Conservation (phyloP, 2,329 filamentous ascomycete genomes). For the Dothiorella sarmentorum region DNA sequence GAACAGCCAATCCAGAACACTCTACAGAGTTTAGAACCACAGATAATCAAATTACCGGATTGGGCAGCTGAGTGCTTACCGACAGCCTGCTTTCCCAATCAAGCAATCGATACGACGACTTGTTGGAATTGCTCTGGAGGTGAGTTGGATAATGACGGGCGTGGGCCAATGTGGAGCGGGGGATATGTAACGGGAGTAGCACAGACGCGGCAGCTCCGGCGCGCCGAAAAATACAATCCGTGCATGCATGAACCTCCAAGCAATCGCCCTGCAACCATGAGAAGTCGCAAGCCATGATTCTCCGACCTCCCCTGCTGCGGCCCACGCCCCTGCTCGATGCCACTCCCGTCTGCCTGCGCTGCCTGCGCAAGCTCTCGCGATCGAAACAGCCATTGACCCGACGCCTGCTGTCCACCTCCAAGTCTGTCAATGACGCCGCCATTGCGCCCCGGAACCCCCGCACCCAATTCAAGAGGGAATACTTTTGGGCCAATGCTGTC, state of each 20-base stretch:
- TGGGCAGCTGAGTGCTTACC: neutral
- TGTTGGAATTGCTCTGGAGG: neutral
- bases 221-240: constrained; percentile 1
- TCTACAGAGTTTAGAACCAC: no score
- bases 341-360: constrained; percentile 32
- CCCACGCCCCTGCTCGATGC: constrained; percentile 30
- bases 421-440: constrained; percentile 28
- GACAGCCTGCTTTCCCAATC: neutral
- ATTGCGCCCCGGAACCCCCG: constrained; percentile 30
- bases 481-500: constrained; percentile 38
- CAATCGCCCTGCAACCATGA: neutral
- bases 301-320: constrained; percentile 33
- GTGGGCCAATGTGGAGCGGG: neutral
- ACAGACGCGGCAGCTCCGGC: neutral
- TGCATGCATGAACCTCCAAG: neutral
- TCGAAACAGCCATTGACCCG: constrained; percentile 23
- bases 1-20: no score
- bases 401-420: constrained; percentile 30
- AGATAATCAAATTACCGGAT: constrained; percentile 4
- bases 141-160: neutral
- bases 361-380: constrained; percentile 31
- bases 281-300: constrained; percentile 34
- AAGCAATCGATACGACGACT: neutral
- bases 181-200: neutral
- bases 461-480: constrained; percentile 35